Conservation (phyloP, 2,329 filamentous ascomycete species). For the Neofusicoccum cordaticola region DNA sequence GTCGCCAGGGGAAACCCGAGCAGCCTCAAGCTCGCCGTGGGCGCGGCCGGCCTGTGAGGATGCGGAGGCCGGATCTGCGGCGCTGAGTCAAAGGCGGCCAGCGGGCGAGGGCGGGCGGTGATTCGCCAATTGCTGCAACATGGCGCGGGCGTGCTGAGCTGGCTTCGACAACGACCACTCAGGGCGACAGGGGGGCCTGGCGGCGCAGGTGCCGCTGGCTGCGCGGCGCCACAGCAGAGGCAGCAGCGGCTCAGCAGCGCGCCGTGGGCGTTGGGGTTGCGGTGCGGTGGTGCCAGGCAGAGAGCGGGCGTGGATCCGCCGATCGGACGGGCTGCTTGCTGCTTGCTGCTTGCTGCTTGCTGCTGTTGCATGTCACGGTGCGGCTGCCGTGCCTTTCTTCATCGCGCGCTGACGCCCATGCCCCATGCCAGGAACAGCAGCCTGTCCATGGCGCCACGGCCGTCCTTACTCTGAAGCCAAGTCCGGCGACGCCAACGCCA, state of each 20-base stretch:
- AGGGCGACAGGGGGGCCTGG: neutral
- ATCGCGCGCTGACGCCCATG: neutral
- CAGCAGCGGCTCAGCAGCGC: neutral
- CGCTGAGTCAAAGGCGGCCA: slow-evolving; percentile 11
- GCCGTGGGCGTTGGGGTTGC: neutral
- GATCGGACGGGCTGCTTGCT: neutral
- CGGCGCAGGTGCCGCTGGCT: neutral
- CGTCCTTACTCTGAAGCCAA: slow-evolving; percentile 11
- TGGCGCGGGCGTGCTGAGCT: slow-evolving; percentile 5
- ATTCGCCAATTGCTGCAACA: slow-evolving; percentile 13
- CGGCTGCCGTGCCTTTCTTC: slow-evolving; percentile 17
- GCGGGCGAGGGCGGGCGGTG: neutral
- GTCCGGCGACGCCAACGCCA: neutral
- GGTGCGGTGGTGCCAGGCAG: neutral
- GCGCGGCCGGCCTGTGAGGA: neutral
- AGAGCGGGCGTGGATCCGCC: neutral
- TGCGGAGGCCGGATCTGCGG: slow-evolving; percentile 6
- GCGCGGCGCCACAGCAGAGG: neutral
- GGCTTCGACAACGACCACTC: neutral
- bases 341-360: neutral
- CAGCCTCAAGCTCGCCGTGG: neutral
- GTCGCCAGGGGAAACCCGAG: slow-evolving; percentile 5
- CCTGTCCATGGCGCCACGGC: slow-evolving; percentile 2
- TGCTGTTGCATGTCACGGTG: neutral
- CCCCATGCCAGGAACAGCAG: slow-evolving; percentile 15